These are phyloP conservation scores for Rhododendron ovatum DNA, from an alignment of 148 eudicot species.

Conservation along the genomic window DNA sequence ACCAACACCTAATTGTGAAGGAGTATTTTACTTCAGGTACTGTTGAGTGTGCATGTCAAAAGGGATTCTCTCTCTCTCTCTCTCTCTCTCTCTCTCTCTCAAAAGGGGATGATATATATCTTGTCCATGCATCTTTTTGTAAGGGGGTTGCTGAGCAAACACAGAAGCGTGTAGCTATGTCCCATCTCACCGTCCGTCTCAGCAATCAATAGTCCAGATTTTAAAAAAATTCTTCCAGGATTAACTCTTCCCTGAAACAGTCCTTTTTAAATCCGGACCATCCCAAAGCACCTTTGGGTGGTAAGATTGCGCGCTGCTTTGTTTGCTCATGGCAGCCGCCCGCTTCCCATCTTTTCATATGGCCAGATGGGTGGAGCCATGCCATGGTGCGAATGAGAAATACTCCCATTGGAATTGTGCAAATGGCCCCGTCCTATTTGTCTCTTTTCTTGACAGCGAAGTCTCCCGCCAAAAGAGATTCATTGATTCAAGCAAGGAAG, in stretches of 20 bases:
- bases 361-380: constrained; percentile 23
- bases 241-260: too few relatives aligned
- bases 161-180: too few relatives aligned
- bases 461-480: constrained; percentile 13
- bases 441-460: constrained; percentile 1
- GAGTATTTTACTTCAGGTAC: not conserved
- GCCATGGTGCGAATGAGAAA: constrained; percentile 17
- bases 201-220: too few relatives aligned
- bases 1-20: not conserved
- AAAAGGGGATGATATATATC: not conserved
- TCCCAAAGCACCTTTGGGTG: too few relatives aligned
- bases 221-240: too few relatives aligned
- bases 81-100: not conserved
- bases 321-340: too few relatives aligned
- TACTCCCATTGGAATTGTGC: not conserved
- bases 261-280: too few relatives aligned
- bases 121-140: not conserved
- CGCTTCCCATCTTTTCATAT: too few relatives aligned
- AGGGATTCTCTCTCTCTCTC: not conserved
- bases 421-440: constrained; percentile 17
- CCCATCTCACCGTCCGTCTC: too few relatives aligned
- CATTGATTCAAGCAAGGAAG: constrained; percentile 4
- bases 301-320: too few relatives aligned
- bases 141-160: too few relatives aligned
- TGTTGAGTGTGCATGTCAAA: not conserved